Conservation (phyloP, 2,329 filamentous ascomycete genomes). For the Byssoonygena ceratinophila region DNA sequence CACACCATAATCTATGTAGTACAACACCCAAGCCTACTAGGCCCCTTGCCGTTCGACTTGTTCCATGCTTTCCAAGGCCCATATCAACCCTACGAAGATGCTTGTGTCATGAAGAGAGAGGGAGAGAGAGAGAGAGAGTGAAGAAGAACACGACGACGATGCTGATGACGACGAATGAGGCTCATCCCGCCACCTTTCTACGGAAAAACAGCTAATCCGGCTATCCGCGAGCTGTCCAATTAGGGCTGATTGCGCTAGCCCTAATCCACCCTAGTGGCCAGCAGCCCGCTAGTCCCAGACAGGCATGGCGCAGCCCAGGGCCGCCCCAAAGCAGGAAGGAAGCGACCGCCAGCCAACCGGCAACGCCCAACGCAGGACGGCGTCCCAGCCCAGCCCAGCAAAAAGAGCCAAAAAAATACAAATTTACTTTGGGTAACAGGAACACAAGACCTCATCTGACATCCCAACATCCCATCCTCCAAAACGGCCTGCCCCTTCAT, state of each 20-base stretch:
- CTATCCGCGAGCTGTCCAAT: background rate
- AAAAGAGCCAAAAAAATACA: background rate
- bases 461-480: background rate
- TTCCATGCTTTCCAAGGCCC: background rate
- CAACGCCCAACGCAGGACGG: background rate
- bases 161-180: too few species aligned
- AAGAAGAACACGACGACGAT: too few species aligned
- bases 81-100: too few species aligned
- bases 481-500: background rate
- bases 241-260: background rate
- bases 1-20: background rate
- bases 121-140: too few species aligned
- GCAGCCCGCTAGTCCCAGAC: background rate
- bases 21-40: background rate
- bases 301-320: too few species aligned
- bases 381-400: background rate
- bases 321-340: background rate
- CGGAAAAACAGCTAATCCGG: background rate
- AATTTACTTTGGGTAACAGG: conserved; percentile 2
- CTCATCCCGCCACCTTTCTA: background rate
- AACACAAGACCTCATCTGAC: background rate
- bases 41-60: background rate
- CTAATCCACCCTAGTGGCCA: background rate
- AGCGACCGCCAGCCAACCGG: background rate
- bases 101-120: too few species aligned